Evolutionary conservation across 768 basidiomycete genomes (phyloP).

Genomic region (Lentinus brumalis): DNA sequence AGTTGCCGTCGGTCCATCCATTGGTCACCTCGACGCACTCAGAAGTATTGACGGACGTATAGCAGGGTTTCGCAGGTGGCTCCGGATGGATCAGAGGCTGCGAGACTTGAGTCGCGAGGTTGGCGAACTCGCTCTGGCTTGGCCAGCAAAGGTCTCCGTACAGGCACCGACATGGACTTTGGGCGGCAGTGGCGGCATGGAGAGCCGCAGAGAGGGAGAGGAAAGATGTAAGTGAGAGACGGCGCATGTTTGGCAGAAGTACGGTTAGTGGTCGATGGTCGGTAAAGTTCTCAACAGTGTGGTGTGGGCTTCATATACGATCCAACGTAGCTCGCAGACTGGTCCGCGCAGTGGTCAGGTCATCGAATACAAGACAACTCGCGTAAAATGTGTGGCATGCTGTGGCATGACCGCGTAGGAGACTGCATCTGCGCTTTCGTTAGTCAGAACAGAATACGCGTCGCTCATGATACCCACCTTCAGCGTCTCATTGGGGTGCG

Average conservation of each 20-base stretch:
- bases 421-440: no score
- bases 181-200: background rate
- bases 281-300: no score
- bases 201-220: background rate
- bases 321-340: no score
- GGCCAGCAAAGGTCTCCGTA: background rate
- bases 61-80: slow-evolving; percentile 44
- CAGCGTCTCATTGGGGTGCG: no score
- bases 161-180: slow-evolving; percentile 36
- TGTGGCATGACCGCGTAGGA: no score
- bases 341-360: no score
- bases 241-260: background rate
- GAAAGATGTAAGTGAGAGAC: background rate
- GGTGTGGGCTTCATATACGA: background rate
- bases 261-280: no score
- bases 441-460: no score
- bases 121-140: slow-evolving; percentile 24
- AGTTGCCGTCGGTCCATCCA: slow-evolving; percentile 35
- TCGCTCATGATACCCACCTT: no score
- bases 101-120: slow-evolving; percentile 40
- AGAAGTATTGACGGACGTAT: slow-evolving; percentile 35
- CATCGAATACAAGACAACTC: no score
- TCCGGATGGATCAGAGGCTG: slow-evolving; percentile 46
- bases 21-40: slow-evolving; percentile 38
- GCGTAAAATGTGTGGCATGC: no score